Evolutionary conservation across 768 basidiomycete species (phyloP).

Genomic region (Leccinum boreale): DNA sequence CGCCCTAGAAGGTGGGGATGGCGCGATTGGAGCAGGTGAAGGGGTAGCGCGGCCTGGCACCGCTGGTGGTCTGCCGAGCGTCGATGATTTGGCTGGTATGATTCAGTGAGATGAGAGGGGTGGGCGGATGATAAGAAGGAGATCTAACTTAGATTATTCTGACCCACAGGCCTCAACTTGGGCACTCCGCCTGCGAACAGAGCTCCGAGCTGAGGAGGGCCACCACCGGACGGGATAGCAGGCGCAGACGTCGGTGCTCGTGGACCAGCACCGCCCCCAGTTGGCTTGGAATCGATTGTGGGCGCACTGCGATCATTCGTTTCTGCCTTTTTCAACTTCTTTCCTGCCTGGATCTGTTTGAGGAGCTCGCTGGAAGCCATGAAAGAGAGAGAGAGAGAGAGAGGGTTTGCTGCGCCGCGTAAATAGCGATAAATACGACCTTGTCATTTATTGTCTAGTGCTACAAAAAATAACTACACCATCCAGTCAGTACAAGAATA

Average conservation of each 20-base stretch:
- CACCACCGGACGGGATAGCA: constrained; percentile 32
- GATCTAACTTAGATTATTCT: constrained; percentile 49
- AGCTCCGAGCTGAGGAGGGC: constrained; percentile 77
- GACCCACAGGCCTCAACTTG: constrained; percentile 79
- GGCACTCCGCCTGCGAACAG: constrained; percentile 92
- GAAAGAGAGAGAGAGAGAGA: background rate
- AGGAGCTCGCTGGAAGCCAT: constrained; percentile 80
- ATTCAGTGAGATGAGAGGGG: constrained; percentile 8
- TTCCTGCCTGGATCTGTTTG: constrained; percentile 81
- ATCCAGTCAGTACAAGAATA: background rate
- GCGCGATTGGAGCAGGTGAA: constrained; percentile 25
- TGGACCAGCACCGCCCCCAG: constrained; percentile 38
- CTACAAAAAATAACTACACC: background rate
- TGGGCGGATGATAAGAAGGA: constrained; percentile 6
- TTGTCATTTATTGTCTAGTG: background rate
- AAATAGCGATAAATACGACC: constrained; percentile 19
- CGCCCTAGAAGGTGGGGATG: constrained; percentile 28
- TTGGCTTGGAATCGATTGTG: constrained; percentile 44
- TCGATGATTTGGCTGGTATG: constrained; percentile 53
- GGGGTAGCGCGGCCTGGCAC: constrained; percentile 51
- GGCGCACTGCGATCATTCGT: constrained; percentile 84
- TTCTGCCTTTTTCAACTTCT: constrained; percentile 73
- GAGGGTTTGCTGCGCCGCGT: background rate
- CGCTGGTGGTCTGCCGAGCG: constrained; percentile 63
- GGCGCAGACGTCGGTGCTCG: constrained; percentile 20